Percentiles rank a stretch among this genome's conserved stretches.
These are phyloP conservation scores for Thermomyces lanuginosus DNA, from an alignment of 2,329 filamentous ascomycete genomes.

Conservation along the genomic window DNA sequence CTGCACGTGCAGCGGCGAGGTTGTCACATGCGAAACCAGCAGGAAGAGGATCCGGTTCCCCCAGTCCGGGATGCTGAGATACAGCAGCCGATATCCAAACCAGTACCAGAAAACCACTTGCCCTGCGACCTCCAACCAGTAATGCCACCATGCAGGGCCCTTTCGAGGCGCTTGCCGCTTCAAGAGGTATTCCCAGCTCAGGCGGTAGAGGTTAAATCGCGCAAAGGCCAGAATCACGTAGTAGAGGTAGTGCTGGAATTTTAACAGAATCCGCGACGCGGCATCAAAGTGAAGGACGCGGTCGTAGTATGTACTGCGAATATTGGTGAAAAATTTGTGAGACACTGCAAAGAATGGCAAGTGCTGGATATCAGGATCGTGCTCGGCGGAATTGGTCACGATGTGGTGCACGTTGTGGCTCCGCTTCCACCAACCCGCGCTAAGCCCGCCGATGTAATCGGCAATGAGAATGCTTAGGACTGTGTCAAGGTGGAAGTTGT, in stretches of 20 bases:
- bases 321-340: constrained; percentile 56
- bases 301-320: constrained; percentile 72
- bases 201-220: constrained; percentile 70
- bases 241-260: constrained; percentile 67
- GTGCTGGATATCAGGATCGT: constrained; percentile 89
- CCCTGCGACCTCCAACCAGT: constrained; percentile 61
- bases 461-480: constrained; percentile 80
- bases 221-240: constrained; percentile 67
- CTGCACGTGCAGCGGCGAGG: constrained; percentile 70
- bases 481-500: constrained; percentile 68
- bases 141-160: constrained; percentile 68
- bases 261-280: constrained; percentile 52
- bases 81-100: constrained; percentile 71
- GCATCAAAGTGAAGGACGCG: constrained; percentile 62
- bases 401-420: constrained; percentile 96
- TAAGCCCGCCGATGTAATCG: constrained; percentile 76
- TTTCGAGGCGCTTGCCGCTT: constrained; percentile 53
- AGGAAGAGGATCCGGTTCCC: constrained; percentile 57
- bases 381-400: constrained; percentile 85
- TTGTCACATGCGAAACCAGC: constrained; percentile 63
- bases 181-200: constrained; percentile 65
- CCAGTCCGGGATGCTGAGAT: constrained; percentile 52
- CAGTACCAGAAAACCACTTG: constrained; percentile 72
- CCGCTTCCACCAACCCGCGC: constrained; percentile 90
- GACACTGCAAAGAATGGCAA: constrained; percentile 79